Conservation (phyloP, 2,329 filamentous ascomycete species). For the Ophiocordyceps sinensis region DNA sequence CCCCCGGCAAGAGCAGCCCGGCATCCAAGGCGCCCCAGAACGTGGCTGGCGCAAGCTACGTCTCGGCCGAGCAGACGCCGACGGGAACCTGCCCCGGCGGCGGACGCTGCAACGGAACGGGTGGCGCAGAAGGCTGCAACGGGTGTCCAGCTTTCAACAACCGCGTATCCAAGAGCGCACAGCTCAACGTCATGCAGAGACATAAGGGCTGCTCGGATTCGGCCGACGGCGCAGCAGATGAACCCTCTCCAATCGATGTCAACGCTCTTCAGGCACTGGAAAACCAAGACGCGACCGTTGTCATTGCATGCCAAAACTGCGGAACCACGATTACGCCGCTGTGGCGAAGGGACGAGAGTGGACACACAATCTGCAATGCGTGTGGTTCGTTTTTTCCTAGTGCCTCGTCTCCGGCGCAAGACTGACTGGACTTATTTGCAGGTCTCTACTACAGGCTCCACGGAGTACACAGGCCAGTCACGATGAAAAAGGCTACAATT, state of each 20-base stretch:
- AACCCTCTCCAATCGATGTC: slow-evolving; percentile 17
- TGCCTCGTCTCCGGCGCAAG: not conserved
- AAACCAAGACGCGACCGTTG: slow-evolving; percentile 21
- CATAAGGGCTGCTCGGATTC: slow-evolving; percentile 20
- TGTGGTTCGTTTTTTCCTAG: slow-evolving; percentile 46
- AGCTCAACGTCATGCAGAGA: slow-evolving; percentile 45
- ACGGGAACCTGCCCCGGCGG: slow-evolving; percentile 90
- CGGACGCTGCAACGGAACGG: slow-evolving; percentile 89
- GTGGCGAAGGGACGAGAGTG: slow-evolving; percentile 86
- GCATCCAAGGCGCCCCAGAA: slow-evolving; percentile 25
- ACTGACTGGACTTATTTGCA: slow-evolving; percentile 18
- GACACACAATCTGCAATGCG: slow-evolving; percentile 96
- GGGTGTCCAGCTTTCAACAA: slow-evolving; percentile 98
- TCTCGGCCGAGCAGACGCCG: slow-evolving; percentile 58
- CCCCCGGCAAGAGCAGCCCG: slow-evolving; percentile 21
- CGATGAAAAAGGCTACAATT: slow-evolving; percentile 98
- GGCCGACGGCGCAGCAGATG: slow-evolving; percentile 10
- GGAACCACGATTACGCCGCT: slow-evolving; percentile 91
- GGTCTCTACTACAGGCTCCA: slow-evolving; percentile 95
- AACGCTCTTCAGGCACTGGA: slow-evolving; percentile 17
- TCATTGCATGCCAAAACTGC: slow-evolving; percentile 94
- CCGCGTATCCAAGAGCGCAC: slow-evolving; percentile 74
- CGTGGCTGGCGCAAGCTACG: slow-evolving; percentile 49
- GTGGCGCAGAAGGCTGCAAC: slow-evolving; percentile 85
- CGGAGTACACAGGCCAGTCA: slow-evolving; percentile 78